Evolutionary conservation across 805 yeast species (phyloP), one percentile per base, ranked within the genome.

Genomic region (Kazachstania psychrophila): DNA sequence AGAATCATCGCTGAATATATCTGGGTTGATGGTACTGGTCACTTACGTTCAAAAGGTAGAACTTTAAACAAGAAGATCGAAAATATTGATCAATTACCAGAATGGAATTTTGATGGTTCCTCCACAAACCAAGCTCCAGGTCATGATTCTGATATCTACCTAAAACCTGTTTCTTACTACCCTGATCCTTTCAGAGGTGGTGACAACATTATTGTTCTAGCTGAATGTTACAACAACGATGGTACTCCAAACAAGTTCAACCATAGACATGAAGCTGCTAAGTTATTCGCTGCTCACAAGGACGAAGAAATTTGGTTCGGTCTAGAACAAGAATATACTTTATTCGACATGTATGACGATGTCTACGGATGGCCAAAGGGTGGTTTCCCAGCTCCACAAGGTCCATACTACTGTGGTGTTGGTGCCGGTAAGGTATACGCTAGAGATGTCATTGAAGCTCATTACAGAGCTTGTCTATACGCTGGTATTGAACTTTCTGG

Each of bases 401-500:
- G 98, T 51, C 98, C 98, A 45, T 92, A 92, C 82, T 92, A 92
- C 79, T 92, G 98, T 75, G 98, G 97, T 78, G 98, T 92, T 49
- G 98, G 98, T 69, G 75, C 96, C 56, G 96, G 96, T 61, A 88
- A 86, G 72, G 98, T 89, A 47, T 85, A 80, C 65, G 95, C 96
- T 59, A 79, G 98, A 72, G 98, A 92, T 63, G 87, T 89, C 40
- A 87, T 92, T 54, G 98, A 89, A 74, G 97, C 98, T 42, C 98
- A 89, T 73, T 92, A 92, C 82, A 80, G 92, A 65, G 98, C 98
- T 45, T 88, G 96, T 72, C 72, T 89, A 47, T 81, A 84, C 62
- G 80, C 97, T 47, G 97, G 97, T 60, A 65, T 89, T 54, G 70
- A 73, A 61, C 79, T 89, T 51, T 81, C 95, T 37, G 98, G 98